phyloP scores from a whole-genome alignment of 257 asterid genomes.

The Catharanthus roseus region DNA sequence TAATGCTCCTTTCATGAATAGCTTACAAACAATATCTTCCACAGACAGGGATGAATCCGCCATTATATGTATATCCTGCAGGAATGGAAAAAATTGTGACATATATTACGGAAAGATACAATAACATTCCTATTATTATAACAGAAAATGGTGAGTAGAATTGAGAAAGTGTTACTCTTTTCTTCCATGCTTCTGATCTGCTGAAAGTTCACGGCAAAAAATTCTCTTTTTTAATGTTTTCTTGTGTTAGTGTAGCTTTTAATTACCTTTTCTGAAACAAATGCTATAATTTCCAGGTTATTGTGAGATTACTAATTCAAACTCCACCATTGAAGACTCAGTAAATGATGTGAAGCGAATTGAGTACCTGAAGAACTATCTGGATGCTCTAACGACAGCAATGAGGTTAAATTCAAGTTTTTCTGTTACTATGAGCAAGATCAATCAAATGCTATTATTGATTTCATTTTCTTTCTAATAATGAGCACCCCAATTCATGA shows the following conservation, averaged over 20 bases:
- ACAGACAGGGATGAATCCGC: slow-evolving; percentile 23
- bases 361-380: slow-evolving; percentile 34
- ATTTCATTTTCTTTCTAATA: not conserved
- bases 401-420: slow-evolving; percentile 19
- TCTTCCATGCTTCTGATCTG: not conserved
- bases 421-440: not conserved
- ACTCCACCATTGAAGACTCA: slow-evolving; percentile 20
- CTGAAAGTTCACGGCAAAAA: too few species aligned
- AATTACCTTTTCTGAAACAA: not conserved
- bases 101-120: slow-evolving; percentile 48
- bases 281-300: slow-evolving; percentile 25
- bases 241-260: not conserved
- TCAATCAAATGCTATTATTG: not conserved
- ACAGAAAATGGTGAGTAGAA: slow-evolving; percentile 46
- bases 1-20: not conserved
- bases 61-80: not conserved
- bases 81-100: slow-evolving; percentile 22
- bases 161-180: not conserved
- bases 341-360: slow-evolving; percentile 39
- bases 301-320: slow-evolving; percentile 21
- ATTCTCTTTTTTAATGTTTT: too few species aligned
- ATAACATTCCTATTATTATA: slow-evolving; percentile 45
- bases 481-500: not conserved
- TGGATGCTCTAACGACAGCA: slow-evolving; percentile 34
- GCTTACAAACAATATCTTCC: not conserved